Conservation (phyloP, 495 filamentous ascomycete genomes). For the Poronia punctata region DNA sequence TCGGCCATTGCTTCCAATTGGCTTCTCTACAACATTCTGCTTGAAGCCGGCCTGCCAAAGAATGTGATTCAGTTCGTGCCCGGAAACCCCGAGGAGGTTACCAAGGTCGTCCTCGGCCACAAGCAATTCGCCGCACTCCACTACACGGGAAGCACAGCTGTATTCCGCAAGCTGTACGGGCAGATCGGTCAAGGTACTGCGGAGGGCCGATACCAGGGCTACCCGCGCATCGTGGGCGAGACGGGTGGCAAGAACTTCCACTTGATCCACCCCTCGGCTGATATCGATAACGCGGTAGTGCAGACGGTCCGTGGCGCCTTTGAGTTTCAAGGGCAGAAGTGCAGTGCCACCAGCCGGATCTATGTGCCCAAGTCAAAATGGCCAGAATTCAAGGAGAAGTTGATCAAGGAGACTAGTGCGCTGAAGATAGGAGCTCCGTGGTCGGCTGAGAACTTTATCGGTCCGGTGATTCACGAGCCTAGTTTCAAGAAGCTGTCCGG, state of each 20-base stretch:
- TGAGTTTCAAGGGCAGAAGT: constrained; percentile 89
- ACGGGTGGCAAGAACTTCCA: constrained; percentile 94
- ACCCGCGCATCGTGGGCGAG: constrained; percentile 78
- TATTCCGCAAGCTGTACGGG: constrained; percentile 70
- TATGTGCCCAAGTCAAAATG: constrained; percentile 69
- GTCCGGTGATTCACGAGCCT: constrained; percentile 67
- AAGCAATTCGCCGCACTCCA: constrained; percentile 68
- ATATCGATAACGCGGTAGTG: constrained; percentile 66
- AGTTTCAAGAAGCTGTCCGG: constrained; percentile 65
- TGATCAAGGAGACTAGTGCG: constrained; percentile 58
- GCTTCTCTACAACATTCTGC: constrained; percentile 72
- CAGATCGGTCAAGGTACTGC: constrained; percentile 63
- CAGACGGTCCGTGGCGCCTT: constrained; percentile 83
- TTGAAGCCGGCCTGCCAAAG: constrained; percentile 76
- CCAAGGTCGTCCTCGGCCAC: constrained; percentile 58
- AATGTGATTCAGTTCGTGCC: constrained; percentile 81
- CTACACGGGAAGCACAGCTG: constrained; percentile 74
- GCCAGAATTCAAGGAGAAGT: constrained; percentile 53
- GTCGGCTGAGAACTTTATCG: constrained; percentile 64
- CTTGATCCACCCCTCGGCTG: constrained; percentile 66
- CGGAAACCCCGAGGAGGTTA: constrained; percentile 69
- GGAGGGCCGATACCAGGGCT: constrained; percentile 61
- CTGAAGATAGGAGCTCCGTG: constrained; percentile 64
- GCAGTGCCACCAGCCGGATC: constrained; percentile 69
- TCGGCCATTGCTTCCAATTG: constrained; percentile 67